Percentiles rank a stretch among this genome's conserved stretches.
phyloP scores from a whole-genome alignment of 2,329 filamentous ascomycete species.

The Onygenales sp. region DNA sequence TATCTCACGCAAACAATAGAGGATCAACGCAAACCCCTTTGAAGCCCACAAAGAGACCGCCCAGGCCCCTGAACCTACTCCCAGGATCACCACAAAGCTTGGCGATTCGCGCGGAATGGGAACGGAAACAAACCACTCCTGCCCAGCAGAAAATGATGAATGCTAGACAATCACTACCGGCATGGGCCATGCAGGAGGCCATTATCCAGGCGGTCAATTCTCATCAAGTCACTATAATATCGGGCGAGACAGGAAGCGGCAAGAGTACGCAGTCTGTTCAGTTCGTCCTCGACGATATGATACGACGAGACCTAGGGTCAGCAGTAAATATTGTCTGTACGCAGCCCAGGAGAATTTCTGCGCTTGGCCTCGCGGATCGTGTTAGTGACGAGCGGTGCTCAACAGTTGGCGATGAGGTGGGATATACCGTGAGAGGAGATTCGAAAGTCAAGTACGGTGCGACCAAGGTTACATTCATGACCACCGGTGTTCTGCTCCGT shows the following conservation, averaged over 20 bases:
- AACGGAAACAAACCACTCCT: slow-evolving; percentile 53
- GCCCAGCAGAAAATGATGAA: slow-evolving; percentile 66
- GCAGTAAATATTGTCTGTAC: slow-evolving; percentile 89
- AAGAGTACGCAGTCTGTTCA: slow-evolving; percentile 97
- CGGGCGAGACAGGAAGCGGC: slow-evolving; percentile 90
- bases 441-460: slow-evolving; percentile 59
- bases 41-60: slow-evolving; percentile 30
- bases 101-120: slow-evolving; percentile 55
- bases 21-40: slow-evolving; percentile 3
- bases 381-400: slow-evolving; percentile 86
- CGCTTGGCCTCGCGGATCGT: slow-evolving; percentile 83
- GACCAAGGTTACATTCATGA: slow-evolving; percentile 92
- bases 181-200: slow-evolving; percentile 71
- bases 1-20: slow-evolving; percentile 51
- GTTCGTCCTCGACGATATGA: slow-evolving; percentile 87
- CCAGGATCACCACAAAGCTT: slow-evolving; percentile 49
- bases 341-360: slow-evolving; percentile 88
- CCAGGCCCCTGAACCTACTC: slow-evolving; percentile 55
- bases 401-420: slow-evolving; percentile 74
- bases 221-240: slow-evolving; percentile 90
- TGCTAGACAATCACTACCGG: slow-evolving; percentile 66
- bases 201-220: slow-evolving; percentile 66
- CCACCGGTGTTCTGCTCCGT: slow-evolving; percentile 82
- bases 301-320: slow-evolving; percentile 62
- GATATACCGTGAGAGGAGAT: slow-evolving; percentile 86